A percentile compares a stretch with the other conserved stretches of the same genome.
These are phyloP conservation scores for Luffa acutangula DNA, from an alignment of 306 rosid genomes.

Conservation along the genomic window DNA sequence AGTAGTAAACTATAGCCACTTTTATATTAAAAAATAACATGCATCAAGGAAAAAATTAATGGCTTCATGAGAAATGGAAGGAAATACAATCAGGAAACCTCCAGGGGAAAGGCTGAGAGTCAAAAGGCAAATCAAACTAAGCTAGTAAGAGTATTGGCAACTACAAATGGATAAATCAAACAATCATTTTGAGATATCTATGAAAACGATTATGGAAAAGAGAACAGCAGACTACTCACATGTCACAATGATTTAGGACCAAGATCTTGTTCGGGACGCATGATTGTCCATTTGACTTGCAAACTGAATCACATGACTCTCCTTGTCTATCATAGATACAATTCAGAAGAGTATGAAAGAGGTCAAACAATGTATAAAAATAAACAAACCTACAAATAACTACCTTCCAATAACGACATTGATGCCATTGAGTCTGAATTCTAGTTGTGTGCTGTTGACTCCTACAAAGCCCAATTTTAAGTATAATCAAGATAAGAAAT, in stretches of 20 bases:
- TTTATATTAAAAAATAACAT: background rate
- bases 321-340: slow-evolving; percentile 60
- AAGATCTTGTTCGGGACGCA: slow-evolving; percentile 77
- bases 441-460: slow-evolving; percentile 33
- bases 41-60: background rate
- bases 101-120: background rate
- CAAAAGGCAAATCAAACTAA: background rate
- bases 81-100: background rate
- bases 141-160: background rate
- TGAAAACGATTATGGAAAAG: background rate
- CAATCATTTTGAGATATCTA: background rate
- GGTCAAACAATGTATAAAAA: background rate
- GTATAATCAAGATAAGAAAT: background rate
- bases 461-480: slow-evolving; percentile 18
- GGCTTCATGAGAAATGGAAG: background rate
- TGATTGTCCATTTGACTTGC: slow-evolving; percentile 77
- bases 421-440: slow-evolving; percentile 69
- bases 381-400: background rate
- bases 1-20: background rate
- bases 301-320: slow-evolving; percentile 73
- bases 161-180: background rate
- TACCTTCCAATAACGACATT: slow-evolving; percentile 76
- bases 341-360: slow-evolving; percentile 21
- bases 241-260: slow-evolving; percentile 77
- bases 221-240: slow-evolving; percentile 43